Conservation (phyloP, 148 eudicot genomes). For the Rhododendron ferrugineum region DNA sequence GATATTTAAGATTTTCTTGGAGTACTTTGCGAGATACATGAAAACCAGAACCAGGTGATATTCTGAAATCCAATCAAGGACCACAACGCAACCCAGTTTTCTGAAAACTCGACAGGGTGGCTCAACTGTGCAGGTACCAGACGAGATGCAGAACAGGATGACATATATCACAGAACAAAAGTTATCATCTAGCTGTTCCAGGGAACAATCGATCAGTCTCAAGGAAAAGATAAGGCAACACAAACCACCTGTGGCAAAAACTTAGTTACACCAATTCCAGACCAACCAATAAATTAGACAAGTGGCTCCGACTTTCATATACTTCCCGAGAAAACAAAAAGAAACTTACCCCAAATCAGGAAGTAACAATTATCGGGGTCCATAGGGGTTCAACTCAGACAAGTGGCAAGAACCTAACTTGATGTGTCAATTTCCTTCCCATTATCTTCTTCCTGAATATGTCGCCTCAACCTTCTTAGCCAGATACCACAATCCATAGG, state of each 20-base stretch:
- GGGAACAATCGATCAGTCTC: neutral
- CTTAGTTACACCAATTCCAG: neutral
- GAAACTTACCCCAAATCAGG: neutral
- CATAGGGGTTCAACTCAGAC: neutral
- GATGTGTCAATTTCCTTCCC: conserved; percentile 68
- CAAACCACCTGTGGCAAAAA: neutral
- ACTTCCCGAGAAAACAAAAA: conserved; percentile 5
- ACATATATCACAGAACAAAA: neutral
- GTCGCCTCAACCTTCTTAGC: conserved; percentile 73
- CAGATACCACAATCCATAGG: conserved; percentile 76
- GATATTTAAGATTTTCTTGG: neutral
- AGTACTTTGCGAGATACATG: neutral
- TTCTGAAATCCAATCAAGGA: neutral
- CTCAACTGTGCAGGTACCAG: conserved; percentile 8
- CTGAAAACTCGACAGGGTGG: neutral
- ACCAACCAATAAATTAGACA: neutral
- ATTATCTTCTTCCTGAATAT: conserved; percentile 53
- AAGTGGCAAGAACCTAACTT: conserved; percentile 18
- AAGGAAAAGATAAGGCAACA: conserved; percentile 3
- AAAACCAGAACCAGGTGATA: conserved; percentile 1
- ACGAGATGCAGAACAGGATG: neutral
- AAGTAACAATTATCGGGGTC: neutral
- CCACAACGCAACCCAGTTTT: neutral
- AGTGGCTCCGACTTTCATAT: conserved; percentile 12
- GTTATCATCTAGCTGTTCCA: neutral